phyloP scores from a whole-genome alignment of 176 grass and related monocot genomes.

The Raddia distichophylla region DNA sequence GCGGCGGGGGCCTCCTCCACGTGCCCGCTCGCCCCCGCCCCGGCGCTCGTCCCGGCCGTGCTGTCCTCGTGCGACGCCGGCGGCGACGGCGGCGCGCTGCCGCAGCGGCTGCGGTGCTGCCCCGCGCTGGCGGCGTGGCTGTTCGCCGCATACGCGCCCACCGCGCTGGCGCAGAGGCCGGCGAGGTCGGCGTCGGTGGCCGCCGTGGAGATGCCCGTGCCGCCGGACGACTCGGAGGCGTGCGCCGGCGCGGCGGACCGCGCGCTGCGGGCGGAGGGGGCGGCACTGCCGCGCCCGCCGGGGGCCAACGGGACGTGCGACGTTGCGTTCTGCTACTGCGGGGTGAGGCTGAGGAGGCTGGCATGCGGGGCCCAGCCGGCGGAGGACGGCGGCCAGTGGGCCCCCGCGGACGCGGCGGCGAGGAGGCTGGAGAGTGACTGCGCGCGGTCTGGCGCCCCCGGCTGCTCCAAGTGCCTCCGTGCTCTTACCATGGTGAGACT shows the following conservation, averaged over 20 bases:
- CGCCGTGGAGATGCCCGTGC: conserved; percentile 65
- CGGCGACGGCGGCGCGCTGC: conserved; percentile 21
- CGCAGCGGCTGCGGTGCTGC: conserved; percentile 72
- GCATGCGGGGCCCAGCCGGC: conserved; percentile 44
- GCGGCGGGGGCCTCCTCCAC: conserved; percentile 50
- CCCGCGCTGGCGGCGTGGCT: conserved; percentile 84
- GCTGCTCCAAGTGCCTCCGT: conserved; percentile 75
- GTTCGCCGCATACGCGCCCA: conserved; percentile 78
- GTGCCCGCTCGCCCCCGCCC: conserved; percentile 69
- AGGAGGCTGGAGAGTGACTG: conserved; percentile 63
- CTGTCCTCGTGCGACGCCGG: conserved; percentile 46
- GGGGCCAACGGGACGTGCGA: conserved; percentile 76
- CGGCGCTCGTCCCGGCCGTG: conserved; percentile 66
- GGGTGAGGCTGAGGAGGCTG: conserved; percentile 66
- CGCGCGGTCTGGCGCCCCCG: conserved; percentile 48
- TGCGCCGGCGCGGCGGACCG: conserved; percentile 57
- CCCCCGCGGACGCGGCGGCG: conserved; percentile 26
- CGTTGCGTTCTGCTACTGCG: conserved; percentile 83
- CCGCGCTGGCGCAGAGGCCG: conserved; percentile 47
- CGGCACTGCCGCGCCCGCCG: conserved; percentile 48
- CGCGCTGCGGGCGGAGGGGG: conserved; percentile 57
- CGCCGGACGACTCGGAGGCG: conserved; percentile 61
- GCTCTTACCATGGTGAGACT: conserved; percentile 69
- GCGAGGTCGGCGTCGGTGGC: conserved; percentile 8
- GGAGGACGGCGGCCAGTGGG: conserved; percentile 44